These are phyloP conservation scores for Fomitopsis pinicola DNA, from an alignment of 1,284 basidiomycete genomes.

Conservation along the genomic window DNA sequence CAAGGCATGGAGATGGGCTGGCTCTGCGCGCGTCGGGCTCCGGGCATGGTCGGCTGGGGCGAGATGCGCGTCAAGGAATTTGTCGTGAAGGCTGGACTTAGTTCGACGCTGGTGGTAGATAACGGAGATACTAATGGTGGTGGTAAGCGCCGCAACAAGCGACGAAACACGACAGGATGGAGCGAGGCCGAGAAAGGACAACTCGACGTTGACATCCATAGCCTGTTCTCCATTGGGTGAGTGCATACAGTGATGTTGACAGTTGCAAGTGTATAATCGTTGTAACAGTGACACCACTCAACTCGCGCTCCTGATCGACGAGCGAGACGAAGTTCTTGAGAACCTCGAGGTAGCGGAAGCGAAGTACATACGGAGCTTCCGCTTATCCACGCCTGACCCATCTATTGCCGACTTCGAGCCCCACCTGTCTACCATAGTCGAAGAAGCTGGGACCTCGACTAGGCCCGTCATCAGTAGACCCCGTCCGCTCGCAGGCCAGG, in stretches of 20 bases:
- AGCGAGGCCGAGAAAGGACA: conserved; percentile 39
- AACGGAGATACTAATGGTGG: conserved; percentile 20
- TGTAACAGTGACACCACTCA: conserved; percentile 58
- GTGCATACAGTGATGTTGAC: conserved; percentile 16
- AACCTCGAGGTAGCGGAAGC: conserved; percentile 77
- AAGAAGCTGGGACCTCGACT: conserved; percentile 31
- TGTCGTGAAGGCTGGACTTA: conserved; percentile 58
- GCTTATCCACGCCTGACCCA: conserved; percentile 64
- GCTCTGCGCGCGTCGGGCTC: conserved; percentile 55
- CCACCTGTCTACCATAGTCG: conserved; percentile 26
- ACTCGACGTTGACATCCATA: conserved; percentile 61
- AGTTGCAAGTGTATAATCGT: neutral
- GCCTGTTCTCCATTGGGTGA: conserved; percentile 72
- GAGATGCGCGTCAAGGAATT: conserved; percentile 68
- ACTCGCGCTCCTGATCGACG: conserved; percentile 62
- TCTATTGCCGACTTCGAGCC: conserved; percentile 32
- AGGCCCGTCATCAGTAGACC: conserved; percentile 63
- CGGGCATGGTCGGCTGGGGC: conserved; percentile 66
- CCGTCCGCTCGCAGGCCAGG: conserved; percentile 38
- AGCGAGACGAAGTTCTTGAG: conserved; percentile 69
- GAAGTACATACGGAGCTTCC: conserved; percentile 72
- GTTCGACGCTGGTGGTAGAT: conserved; percentile 42
- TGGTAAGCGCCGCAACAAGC: conserved; percentile 9
- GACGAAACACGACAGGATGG: conserved; percentile 31
- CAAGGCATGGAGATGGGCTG: conserved; percentile 71